A percentile compares a stretch with the other conserved stretches of the same genome.
Conservation (phyloP, 495 filamentous ascomycete species). For the Mytilinidion resinicola region DNA sequence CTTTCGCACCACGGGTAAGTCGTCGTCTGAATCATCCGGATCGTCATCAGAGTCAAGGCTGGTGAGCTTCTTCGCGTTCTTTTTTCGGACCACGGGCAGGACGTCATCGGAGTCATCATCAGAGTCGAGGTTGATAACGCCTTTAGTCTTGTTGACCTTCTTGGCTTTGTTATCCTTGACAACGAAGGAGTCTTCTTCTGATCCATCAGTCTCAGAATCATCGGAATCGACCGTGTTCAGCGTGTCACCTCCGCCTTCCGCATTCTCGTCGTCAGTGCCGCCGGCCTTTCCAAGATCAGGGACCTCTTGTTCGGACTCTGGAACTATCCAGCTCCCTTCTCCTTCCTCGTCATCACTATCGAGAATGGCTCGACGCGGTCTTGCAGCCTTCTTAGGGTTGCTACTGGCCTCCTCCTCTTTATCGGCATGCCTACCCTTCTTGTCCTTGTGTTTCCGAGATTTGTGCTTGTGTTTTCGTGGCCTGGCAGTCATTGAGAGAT, state of each 20-base stretch:
- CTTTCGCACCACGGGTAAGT: slow-evolving; percentile 30
- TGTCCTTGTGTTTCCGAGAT: slow-evolving; percentile 40
- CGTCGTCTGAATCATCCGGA: slow-evolving; percentile 16
- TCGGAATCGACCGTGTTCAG: slow-evolving; percentile 57
- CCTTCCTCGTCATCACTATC: slow-evolving; percentile 52
- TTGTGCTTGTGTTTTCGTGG: slow-evolving; percentile 25
- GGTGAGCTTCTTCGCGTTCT: too few species aligned
- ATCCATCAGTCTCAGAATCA: slow-evolving; percentile 43
- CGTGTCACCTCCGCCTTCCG: slow-evolving; percentile 77
- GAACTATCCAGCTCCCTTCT: slow-evolving; percentile 70
- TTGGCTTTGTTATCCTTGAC: not conserved
- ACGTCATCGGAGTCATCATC: too few species aligned
- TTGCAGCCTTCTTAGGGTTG: slow-evolving; percentile 1
- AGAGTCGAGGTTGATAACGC: too few species aligned
- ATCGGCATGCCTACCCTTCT: slow-evolving; percentile 46
- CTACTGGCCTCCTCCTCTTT: slow-evolving; percentile 48
- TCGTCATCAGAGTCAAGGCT: slow-evolving; percentile 19
- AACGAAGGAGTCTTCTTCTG: slow-evolving; percentile 27
- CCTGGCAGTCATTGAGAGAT: slow-evolving; percentile 47
- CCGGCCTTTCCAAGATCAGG: slow-evolving; percentile 67
- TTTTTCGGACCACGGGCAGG: too few species aligned
- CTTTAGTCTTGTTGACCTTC: too few species aligned
- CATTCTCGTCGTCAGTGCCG: slow-evolving; percentile 75
- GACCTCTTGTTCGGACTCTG: slow-evolving; percentile 51
- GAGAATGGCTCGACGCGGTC: slow-evolving; percentile 19